A percentile compares a stretch with the other conserved stretches of the same genome.
Evolutionary conservation across 1,139 yeast species (phyloP).

Genomic region (Magnusiomyces fungicola): DNA sequence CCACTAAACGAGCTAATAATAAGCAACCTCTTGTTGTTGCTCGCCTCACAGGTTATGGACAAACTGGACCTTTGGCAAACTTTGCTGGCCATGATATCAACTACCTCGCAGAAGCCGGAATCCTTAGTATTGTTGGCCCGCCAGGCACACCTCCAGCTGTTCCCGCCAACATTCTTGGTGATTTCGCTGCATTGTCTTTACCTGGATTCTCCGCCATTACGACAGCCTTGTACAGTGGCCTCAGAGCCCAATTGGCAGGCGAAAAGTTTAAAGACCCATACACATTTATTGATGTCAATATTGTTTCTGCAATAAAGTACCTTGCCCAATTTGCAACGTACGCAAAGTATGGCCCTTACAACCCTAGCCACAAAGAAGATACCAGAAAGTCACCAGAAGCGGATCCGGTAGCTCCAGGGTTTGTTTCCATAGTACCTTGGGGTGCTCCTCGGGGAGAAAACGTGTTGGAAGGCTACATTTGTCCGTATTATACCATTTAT

Average conservation of each 20-base stretch:
- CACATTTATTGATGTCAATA: conserved; percentile 19
- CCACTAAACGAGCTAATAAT: conserved; percentile 13
- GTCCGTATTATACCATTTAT: conserved; percentile 19
- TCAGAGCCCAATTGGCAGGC: conserved; percentile 4
- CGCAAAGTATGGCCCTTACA: conserved; percentile 12
- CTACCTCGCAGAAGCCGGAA: conserved; percentile 20
- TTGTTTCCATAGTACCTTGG: conserved; percentile 7
- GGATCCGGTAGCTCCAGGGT: neutral
- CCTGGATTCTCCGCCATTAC: conserved; percentile 20
- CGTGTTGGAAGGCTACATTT: conserved; percentile 18
- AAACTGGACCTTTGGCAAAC: conserved; percentile 13
- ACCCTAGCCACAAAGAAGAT: neutral
- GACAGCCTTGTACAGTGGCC: conserved; percentile 16
- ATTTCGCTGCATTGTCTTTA: conserved; percentile 21
- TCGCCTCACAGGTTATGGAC: conserved; percentile 20
- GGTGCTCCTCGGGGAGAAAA: conserved; percentile 17
- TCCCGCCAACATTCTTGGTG: conserved; percentile 19
- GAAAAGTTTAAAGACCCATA: conserved; percentile 5
- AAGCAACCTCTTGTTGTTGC: conserved; percentile 18
- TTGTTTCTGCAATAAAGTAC: conserved; percentile 20
- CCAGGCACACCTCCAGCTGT: conserved; percentile 16
- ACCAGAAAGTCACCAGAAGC: neutral
- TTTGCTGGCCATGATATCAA: conserved; percentile 22
- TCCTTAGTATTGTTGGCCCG: conserved; percentile 16
- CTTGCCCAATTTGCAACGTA: conserved; percentile 18